phyloP scores from a whole-genome alignment of 2,329 filamentous ascomycete genomes.

The Aspergillus sp. region DNA sequence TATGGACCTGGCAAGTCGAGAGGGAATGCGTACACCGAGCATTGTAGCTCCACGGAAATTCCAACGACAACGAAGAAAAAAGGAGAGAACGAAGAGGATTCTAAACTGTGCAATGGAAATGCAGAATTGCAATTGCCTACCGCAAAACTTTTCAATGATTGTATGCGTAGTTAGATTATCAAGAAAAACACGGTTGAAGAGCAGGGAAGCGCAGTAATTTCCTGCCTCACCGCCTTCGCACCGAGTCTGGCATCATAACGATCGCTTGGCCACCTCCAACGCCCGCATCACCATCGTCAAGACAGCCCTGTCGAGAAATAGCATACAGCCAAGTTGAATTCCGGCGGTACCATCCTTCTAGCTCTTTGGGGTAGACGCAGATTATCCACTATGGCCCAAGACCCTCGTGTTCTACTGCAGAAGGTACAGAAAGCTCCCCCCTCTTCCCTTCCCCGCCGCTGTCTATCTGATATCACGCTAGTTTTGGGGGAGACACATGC shows the following conservation, averaged over 20 bases:
- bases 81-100: constrained; percentile 4
- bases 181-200: too few species aligned
- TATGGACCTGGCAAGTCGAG: constrained; percentile 10
- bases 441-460: constrained; percentile 7
- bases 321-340: not conserved
- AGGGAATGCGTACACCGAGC: constrained; percentile 9
- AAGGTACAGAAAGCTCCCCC: constrained; percentile 48
- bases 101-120: not conserved
- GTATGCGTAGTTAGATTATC: too few species aligned
- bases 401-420: constrained; percentile 68
- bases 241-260: constrained; percentile 1
- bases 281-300: not conserved
- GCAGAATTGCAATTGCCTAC: too few species aligned
- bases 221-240: not conserved
- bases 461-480: constrained; percentile 1
- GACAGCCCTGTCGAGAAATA: not conserved
- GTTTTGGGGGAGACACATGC: constrained; percentile 16
- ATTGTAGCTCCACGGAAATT: constrained; percentile 2
- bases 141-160: too few species aligned
- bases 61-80: not conserved
- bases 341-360: constrained; percentile 1
- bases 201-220: not conserved
- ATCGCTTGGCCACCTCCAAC: constrained; percentile 10
- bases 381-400: constrained; percentile 55
- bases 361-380: constrained; percentile 1